Evolutionary conservation across 2,329 filamentous ascomycete species (phyloP).

Genomic region (Fusarium nygamai): DNA sequence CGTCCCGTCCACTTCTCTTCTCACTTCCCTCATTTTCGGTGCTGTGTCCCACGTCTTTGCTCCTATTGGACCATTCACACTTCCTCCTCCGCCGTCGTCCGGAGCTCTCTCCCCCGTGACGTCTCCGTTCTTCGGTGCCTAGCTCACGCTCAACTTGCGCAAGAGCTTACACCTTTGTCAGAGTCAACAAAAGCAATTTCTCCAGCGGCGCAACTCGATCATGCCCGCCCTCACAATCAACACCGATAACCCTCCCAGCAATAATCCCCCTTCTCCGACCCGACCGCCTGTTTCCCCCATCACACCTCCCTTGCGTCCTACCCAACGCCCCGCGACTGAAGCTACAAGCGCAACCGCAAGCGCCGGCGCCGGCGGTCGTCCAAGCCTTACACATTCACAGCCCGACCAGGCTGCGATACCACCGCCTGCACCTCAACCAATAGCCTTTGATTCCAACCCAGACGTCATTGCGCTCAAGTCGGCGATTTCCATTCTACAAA

Average conservation of each 20-base stretch:
- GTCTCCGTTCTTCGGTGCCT: constrained; percentile 30
- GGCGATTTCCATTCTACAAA: constrained; percentile 85
- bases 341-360: constrained; percentile 27
- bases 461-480: constrained; percentile 89
- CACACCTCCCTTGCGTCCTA: constrained; percentile 59
- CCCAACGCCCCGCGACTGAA: constrained; percentile 43
- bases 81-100: neutral
- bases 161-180: neutral
- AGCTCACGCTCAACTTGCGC: neutral
- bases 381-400: constrained; percentile 58
- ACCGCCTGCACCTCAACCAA: constrained; percentile 61
- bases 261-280: constrained; percentile 56
- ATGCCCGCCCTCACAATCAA: constrained; percentile 49
- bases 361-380: constrained; percentile 44
- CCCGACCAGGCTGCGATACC: constrained; percentile 53
- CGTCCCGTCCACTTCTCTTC: neutral
- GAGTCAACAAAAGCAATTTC: constrained; percentile 11
- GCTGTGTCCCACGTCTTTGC: neutral
- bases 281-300: constrained; percentile 65
- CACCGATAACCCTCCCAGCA: constrained; percentile 41
- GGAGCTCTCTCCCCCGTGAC: constrained; percentile 3
- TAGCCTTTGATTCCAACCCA: constrained; percentile 74
- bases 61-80: constrained; percentile 10
- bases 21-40: neutral
- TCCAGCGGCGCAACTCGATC: constrained; percentile 12